Percentiles rank a stretch among this genome's conserved stretches.
Evolutionary conservation across 1,139 yeast species (phyloP).

Genomic region (Candida sojae): DNA sequence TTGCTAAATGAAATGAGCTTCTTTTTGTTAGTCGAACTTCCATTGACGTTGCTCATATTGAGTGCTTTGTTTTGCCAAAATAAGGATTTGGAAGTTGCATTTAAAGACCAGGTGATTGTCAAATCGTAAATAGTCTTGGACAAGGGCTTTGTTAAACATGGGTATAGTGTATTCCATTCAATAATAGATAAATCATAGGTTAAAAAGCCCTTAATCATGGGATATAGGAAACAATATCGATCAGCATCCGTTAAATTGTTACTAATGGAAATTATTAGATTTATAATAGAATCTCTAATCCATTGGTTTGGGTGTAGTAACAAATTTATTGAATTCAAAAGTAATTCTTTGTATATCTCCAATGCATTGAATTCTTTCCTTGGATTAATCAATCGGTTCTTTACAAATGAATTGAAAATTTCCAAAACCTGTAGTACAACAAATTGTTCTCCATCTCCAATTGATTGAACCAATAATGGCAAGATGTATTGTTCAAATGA

Average conservation of each 20-base stretch:
- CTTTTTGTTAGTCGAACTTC: slow-evolving; percentile 4
- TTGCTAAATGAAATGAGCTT: slow-evolving; percentile 23
- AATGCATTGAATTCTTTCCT: slow-evolving; percentile 41
- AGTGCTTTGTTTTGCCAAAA: slow-evolving; percentile 59
- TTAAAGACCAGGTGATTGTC: slow-evolving; percentile 71
- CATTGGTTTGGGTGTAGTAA: slow-evolving; percentile 85
- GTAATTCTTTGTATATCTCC: slow-evolving; percentile 40
- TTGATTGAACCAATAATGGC: slow-evolving; percentile 80
- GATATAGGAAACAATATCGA: slow-evolving; percentile 77
- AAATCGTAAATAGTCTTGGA: slow-evolving; percentile 66
- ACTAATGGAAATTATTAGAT: slow-evolving; percentile 63
- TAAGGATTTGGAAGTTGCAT: slow-evolving; percentile 60
- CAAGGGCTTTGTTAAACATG: slow-evolving; percentile 66
- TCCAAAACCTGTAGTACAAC: slow-evolving; percentile 78
- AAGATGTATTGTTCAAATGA: slow-evolving; percentile 85
- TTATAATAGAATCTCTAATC: slow-evolving; percentile 72
- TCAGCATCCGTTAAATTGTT: slow-evolving; percentile 73
- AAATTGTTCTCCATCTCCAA: slow-evolving; percentile 80
- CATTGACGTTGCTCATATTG: slow-evolving; percentile 11
- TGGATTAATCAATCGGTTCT: slow-evolving; percentile 36
- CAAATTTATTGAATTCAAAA: slow-evolving; percentile 30
- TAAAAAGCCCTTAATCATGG: slow-evolving; percentile 75
- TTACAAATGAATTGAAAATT: slow-evolving; percentile 49
- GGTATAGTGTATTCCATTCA: slow-evolving; percentile 62
- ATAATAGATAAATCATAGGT: slow-evolving; percentile 73